phyloP scores from a whole-genome alignment of 2,329 filamentous ascomycete genomes.

The Trichoderma arundinaceum region DNA sequence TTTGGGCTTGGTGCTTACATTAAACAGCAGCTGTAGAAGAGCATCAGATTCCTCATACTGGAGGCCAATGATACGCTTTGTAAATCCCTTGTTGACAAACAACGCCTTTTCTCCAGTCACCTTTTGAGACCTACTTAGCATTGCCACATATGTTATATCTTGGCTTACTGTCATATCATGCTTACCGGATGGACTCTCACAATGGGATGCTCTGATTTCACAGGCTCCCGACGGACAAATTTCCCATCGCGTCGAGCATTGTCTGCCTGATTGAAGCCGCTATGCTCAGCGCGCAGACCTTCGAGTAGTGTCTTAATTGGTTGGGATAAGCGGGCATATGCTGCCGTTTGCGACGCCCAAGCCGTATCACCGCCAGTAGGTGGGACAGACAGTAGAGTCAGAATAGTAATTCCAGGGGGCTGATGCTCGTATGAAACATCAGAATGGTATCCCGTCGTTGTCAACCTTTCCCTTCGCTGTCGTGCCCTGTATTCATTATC shows the following conservation, averaged over 20 bases:
- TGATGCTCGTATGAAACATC: constrained; percentile 59
- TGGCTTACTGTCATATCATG: too few relatives aligned
- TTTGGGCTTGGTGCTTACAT: constrained; percentile 13
- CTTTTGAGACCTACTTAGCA: not conserved
- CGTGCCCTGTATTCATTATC: constrained; percentile 24
- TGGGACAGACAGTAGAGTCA: constrained; percentile 58
- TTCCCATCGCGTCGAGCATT: constrained; percentile 49
- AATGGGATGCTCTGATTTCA: constrained; percentile 47
- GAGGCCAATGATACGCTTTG: constrained; percentile 55
- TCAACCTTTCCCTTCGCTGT: constrained; percentile 14
- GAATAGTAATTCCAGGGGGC: constrained; percentile 56
- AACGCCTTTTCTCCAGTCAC: constrained; percentile 50
- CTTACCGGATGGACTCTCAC: constrained; percentile 56
- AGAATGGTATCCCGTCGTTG: constrained; percentile 51
- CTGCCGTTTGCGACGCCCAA: constrained; percentile 54
- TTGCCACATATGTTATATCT: not conserved
- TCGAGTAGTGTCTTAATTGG: constrained; percentile 51
- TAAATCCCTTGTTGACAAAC: constrained; percentile 54
- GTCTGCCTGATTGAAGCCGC: constrained; percentile 49
- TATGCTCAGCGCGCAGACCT: constrained; percentile 53
- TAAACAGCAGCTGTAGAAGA: constrained; percentile 52
- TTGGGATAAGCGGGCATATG: constrained; percentile 53
- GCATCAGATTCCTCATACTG: constrained; percentile 56
- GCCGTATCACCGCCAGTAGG: constrained; percentile 54
- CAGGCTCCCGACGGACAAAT: constrained; percentile 15